These are phyloP conservation scores for Candolleomyces efflorescens DNA, from an alignment of 768 basidiomycete species.

Conservation along the genomic window DNA sequence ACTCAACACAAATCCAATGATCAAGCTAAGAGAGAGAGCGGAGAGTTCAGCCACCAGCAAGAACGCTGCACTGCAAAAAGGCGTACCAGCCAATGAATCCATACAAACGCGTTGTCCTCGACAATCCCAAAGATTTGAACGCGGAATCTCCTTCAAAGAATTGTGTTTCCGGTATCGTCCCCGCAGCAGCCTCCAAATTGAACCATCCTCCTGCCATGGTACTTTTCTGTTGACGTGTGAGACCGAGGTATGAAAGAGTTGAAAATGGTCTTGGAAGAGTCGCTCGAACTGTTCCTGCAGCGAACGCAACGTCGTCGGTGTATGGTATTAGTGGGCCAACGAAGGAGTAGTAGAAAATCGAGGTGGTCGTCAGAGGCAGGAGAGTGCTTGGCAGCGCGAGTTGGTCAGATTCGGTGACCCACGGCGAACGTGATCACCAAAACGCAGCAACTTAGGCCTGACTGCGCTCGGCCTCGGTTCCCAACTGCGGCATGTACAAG, in stretches of 20 bases:
- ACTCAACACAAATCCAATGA: constrained; percentile 74
- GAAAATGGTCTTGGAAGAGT: not conserved
- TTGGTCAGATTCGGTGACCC: no score
- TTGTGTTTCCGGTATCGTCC: constrained; percentile 67
- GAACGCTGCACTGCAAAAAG: not conserved
- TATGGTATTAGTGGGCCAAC: not conserved
- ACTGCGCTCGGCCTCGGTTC: no score
- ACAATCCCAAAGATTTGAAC: constrained; percentile 74
- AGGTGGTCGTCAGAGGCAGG: no score
- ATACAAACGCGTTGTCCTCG: constrained; percentile 77
- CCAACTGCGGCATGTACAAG: no score
- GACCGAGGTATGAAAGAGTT: not conserved
- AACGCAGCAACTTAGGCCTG: no score
- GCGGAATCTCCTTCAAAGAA: constrained; percentile 90
- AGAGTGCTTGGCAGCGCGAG: no score
- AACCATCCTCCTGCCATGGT: constrained; percentile 58
- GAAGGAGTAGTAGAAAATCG: no score
- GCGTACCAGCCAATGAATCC: constrained; percentile 82
- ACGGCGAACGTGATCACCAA: no score
- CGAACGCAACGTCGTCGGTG: not conserved
- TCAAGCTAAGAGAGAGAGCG: constrained; percentile 42
- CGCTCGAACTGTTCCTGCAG: constrained; percentile 1
- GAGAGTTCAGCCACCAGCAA: not conserved
- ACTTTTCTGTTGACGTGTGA: constrained; percentile 1
- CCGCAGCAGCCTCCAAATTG: constrained; percentile 68